Evolutionary conservation across 163 green algal genomes (phyloP), one percentile per base, ranked within the genome.

Genomic region (Scenedesmus sp.): DNA sequence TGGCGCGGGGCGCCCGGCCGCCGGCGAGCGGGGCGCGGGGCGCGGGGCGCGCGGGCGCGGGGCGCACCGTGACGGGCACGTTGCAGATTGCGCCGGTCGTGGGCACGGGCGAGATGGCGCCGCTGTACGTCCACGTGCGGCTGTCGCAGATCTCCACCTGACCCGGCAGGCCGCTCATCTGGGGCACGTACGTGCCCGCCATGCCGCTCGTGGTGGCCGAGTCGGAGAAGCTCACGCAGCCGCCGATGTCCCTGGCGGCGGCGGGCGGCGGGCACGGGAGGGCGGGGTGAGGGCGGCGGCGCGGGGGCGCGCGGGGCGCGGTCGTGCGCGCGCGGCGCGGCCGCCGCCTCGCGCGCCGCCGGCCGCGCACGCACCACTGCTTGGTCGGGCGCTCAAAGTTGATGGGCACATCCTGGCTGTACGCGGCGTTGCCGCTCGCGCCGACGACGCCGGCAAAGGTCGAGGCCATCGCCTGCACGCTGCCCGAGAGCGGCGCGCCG

Each of bases 161-260:
- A 42, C 42, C n/a, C 3, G 71, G 71, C 60, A 80, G 20, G 14
- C 58, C 71, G 5, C 42, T 72, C 44, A 80, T 17, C 33, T 80
- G 71, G 5, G 71, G 58, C 3, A 51, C 20, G 42, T 44, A 80
- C 3, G 29, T 11, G 2, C 71, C 71, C 6, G 71, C 60, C 33
- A 45, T 31, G 15, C 69, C 69, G 4, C 31, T n/a, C 11, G 54
- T 72, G 20, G 31, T 53, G 0, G 71, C 71, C 22, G 18, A 64
- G 29, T 80, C 71, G 39, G 22, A 62, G n/a, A 63, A 80, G 42
- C 3, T 15, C 44, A 80, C 71, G 11, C 71, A 80, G 31, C 60
- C 71, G 3, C 60, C 60, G 28, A 80, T 80, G 44, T 71, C 60
- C n/a, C n/a, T n/a, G n/a, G n/a, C n/a, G n/a, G n/a, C n/a, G n/a